Evolutionary conservation across 148 eudicot genomes (phyloP).

Genomic region (Vaccinium myrtillus): DNA sequence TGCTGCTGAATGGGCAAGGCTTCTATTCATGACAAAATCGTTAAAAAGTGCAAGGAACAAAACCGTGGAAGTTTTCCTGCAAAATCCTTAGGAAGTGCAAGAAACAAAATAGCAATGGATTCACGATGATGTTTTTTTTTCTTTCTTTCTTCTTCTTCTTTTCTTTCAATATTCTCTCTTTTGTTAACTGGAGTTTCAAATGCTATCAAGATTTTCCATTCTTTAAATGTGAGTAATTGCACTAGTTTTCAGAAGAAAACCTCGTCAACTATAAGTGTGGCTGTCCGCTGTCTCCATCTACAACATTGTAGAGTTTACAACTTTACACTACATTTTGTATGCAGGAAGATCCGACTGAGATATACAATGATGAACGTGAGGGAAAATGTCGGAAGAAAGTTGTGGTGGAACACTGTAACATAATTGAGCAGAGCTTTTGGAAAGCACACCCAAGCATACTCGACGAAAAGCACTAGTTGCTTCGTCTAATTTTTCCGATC

Average conservation of each 20-base stretch:
- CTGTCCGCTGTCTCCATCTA: not conserved
- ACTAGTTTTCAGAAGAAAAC: not conserved
- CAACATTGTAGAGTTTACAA: not conserved
- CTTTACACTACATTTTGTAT: not conserved
- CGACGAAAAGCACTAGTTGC: conserved; percentile 11
- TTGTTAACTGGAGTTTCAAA: not conserved
- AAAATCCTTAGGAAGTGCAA: not conserved
- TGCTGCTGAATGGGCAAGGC: not conserved
- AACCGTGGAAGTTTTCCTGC: not conserved
- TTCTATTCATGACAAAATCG: not conserved
- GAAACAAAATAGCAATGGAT: not conserved
- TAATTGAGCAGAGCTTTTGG: conserved; percentile 69
- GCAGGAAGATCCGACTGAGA: conserved; percentile 29
- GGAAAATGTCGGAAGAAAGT: conserved; percentile 31
- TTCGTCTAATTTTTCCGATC: not conserved
- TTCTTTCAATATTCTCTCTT: not conserved
- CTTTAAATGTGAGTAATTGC: not conserved
- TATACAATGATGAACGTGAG: conserved; percentile 3
- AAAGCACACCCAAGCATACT: conserved; percentile 52
- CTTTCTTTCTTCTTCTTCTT: too few relatives aligned
- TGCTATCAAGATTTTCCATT: not conserved
- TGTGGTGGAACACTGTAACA: conserved; percentile 54
- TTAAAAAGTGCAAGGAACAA: not conserved
- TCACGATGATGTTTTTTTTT: not conserved
- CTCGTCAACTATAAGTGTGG: not conserved